Conservation (phyloP, 1,284 basidiomycete genomes). For the Ceratobasidium theobromae region DNA sequence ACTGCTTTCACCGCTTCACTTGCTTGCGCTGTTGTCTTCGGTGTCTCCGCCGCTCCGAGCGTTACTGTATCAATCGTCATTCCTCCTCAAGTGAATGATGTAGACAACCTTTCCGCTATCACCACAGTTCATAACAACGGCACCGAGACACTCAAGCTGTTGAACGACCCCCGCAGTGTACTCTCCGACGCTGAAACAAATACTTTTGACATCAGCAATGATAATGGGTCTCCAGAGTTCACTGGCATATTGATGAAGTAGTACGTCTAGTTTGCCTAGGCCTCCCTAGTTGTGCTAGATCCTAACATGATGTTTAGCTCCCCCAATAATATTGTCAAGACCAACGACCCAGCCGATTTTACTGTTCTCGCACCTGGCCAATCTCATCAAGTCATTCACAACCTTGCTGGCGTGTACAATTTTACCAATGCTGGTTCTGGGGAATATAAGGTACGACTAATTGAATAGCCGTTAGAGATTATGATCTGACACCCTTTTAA, state of each 20-base stretch:
- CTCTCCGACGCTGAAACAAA: neutral
- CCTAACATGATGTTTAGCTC: neutral
- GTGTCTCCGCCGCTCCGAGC: too few species aligned
- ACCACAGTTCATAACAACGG: neutral
- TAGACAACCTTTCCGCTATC: neutral
- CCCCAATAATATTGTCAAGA: neutral
- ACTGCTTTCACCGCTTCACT: too few species aligned
- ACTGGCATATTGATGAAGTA: neutral
- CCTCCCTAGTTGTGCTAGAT: neutral
- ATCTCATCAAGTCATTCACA: neutral
- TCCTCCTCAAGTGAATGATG: too few species aligned
- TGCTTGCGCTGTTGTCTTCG: too few species aligned
- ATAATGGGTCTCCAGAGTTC: neutral
- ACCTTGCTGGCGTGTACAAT: slow-evolving; percentile 3
- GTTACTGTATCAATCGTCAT: too few species aligned
- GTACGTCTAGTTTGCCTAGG: neutral
- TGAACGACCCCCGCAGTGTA: neutral
- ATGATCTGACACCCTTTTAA: neutral
- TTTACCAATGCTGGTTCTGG: neutral
- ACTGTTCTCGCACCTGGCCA: neutral
- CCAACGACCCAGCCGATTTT: neutral
- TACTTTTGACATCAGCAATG: neutral
- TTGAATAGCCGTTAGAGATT: neutral
- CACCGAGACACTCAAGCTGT: neutral
- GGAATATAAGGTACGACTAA: neutral